These are phyloP conservation scores for Calcarisporium arbuscula DNA, from an alignment of 2,329 filamentous ascomycete species.

Conservation along the genomic window DNA sequence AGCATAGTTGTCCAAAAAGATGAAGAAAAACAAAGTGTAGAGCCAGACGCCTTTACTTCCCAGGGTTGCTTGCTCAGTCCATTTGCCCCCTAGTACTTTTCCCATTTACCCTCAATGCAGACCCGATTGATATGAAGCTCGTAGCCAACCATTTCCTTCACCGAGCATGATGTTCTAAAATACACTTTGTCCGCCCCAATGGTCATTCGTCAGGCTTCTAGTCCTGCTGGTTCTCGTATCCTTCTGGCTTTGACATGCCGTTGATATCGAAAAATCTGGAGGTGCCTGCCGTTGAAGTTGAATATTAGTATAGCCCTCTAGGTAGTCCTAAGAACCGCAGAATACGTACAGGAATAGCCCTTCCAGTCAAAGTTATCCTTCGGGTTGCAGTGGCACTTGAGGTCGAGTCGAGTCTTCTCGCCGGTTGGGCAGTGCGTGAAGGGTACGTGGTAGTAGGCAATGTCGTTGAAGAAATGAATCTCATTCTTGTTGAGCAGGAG, in stretches of 20 bases:
- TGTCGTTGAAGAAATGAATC: slow-evolving; percentile 98
- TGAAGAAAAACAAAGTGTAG: no score
- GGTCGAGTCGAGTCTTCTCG: slow-evolving; percentile 74
- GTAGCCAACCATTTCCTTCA: no score
- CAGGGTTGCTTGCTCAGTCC: no score
- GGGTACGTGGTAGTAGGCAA: slow-evolving; percentile 95
- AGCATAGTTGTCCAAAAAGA: slow-evolving; percentile 20
- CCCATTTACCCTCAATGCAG: slow-evolving; percentile 17
- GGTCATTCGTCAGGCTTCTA: slow-evolving; percentile 21
- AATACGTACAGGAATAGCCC: slow-evolving; percentile 80
- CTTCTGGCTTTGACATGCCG: slow-evolving; percentile 72
- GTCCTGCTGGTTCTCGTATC: slow-evolving; percentile 67
- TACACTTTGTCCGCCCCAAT: not conserved
- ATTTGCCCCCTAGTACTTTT: no score
- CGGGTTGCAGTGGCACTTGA: slow-evolving; percentile 92
- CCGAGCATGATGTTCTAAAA: no score
- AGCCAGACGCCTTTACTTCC: no score
- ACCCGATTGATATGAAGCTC: no score
- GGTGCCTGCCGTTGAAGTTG: slow-evolving; percentile 46
- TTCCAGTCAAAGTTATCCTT: slow-evolving; percentile 99
- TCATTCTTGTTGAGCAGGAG: slow-evolving; percentile 87
- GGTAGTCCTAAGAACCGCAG: no score
- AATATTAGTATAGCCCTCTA: slow-evolving; percentile 11
- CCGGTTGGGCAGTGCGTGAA: slow-evolving; percentile 97
- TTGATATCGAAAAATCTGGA: slow-evolving; percentile 81